Conservation (phyloP, 495 filamentous ascomycete genomes). For the Cladorrhinum samala region DNA sequence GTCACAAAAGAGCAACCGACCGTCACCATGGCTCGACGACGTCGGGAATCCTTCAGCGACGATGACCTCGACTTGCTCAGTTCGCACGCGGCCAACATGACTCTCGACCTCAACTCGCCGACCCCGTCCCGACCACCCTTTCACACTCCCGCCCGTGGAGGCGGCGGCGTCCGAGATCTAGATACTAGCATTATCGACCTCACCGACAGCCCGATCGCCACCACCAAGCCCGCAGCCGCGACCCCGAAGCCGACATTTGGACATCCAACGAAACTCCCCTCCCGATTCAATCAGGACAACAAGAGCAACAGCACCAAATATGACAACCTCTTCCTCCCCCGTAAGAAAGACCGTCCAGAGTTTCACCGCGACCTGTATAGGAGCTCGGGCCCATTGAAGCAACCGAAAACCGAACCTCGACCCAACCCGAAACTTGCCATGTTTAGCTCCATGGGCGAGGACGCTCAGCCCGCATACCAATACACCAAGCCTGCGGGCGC, state of each 20-base stretch:
- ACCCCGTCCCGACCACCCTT: slow-evolving; percentile 11
- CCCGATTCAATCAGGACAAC: slow-evolving; percentile 11
- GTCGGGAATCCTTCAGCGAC: slow-evolving; percentile 28
- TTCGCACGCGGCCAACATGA: slow-evolving; percentile 30
- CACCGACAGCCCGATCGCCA: slow-evolving; percentile 20
- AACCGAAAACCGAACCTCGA: slow-evolving; percentile 29
- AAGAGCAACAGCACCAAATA: slow-evolving; percentile 17
- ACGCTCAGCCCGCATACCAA: slow-evolving; percentile 19
- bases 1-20: not conserved
- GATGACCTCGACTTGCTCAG: slow-evolving; percentile 30
- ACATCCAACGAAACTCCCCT: slow-evolving; percentile 22
- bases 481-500: slow-evolving; percentile 31
- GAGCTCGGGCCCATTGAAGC: slow-evolving; percentile 30
- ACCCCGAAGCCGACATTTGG: slow-evolving; percentile 27
- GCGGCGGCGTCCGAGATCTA: not conserved
- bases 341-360: slow-evolving; percentile 37
- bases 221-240: slow-evolving; percentile 9
- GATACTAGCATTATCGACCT: slow-evolving; percentile 18
- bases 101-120: slow-evolving; percentile 12
- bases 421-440: slow-evolving; percentile 28
- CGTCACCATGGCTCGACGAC: slow-evolving; percentile 18
- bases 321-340: slow-evolving; percentile 39
- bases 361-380: slow-evolving; percentile 39
- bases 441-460: slow-evolving; percentile 35
- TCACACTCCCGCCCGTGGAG: not conserved